Percentiles rank a stretch among this genome's conserved stretches.
Conservation (phyloP, 2,329 filamentous ascomycete genomes). For the Trichoderma atrobrunneum region DNA sequence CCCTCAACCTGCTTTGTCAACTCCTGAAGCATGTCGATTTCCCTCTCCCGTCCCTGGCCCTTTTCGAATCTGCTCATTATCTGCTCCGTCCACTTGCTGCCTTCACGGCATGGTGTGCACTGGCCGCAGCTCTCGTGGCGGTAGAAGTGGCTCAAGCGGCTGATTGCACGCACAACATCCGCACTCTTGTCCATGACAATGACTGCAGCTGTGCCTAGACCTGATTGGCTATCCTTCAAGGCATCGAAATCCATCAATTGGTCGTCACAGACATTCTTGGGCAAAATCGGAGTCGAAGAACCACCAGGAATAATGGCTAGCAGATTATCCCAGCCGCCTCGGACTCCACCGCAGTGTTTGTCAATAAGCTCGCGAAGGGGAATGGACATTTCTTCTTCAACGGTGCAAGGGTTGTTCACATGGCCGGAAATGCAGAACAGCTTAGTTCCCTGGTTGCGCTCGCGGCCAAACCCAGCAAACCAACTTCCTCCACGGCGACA, state of each 20-base stretch:
- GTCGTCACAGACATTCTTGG: conserved; percentile 85
- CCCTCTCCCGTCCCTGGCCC: conserved; percentile 80
- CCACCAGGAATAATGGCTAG: conserved; percentile 93
- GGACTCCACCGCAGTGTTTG: conserved; percentile 95
- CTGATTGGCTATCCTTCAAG: conserved; percentile 95
- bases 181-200: conserved; percentile 99
- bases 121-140: conserved; percentile 97
- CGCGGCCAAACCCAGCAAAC: conserved; percentile 92
- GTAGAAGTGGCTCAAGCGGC: conserved; percentile 93
- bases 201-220: conserved; percentile 93
- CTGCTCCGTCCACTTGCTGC: conserved; percentile 98
- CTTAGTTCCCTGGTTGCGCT: conserved; percentile 96
- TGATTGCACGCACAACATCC: conserved; percentile 91
- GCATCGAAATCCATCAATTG: conserved; percentile 99
- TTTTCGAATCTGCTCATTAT: conserved; percentile 97
- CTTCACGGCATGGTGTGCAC: conserved; percentile 98
- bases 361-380: conserved; percentile 94
- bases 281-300: conserved; percentile 92
- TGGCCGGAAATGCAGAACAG: conserved; percentile 98
- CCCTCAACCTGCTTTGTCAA: conserved; percentile 99
- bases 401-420: conserved; percentile 97
- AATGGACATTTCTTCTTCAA: conserved; percentile 99
- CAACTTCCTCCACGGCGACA: conserved; percentile 86
- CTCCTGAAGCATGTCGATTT: conserved; percentile 99
- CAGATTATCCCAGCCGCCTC: conserved; percentile 96